Evolutionary conservation across 2,329 filamentous ascomycete genomes (phyloP).

Genomic region (Xylariaceae sp.): DNA sequence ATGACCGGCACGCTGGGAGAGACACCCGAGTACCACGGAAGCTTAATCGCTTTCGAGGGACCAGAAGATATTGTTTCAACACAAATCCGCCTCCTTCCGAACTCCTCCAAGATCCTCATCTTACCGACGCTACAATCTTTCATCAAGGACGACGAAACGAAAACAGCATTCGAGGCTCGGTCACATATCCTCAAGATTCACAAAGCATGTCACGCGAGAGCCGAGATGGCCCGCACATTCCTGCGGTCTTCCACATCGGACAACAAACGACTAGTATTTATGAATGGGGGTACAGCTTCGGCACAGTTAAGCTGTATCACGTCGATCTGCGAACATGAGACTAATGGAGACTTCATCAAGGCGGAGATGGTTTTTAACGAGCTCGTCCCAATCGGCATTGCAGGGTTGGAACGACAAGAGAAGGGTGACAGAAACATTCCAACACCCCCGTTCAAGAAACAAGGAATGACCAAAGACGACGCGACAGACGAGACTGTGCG

Average conservation of each 20-base stretch:
- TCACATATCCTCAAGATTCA: slow-evolving; percentile 48
- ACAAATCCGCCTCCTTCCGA: slow-evolving; percentile 57
- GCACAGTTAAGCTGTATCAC: slow-evolving; percentile 53
- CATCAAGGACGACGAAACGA: slow-evolving; percentile 30
- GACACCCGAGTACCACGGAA: slow-evolving; percentile 38
- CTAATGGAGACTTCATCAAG: slow-evolving; percentile 43
- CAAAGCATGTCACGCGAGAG: slow-evolving; percentile 44
- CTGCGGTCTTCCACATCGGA: slow-evolving; percentile 42
- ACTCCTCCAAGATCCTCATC: slow-evolving; percentile 54
- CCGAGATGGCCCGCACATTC: slow-evolving; percentile 48
- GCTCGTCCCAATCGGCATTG: slow-evolving; percentile 47
- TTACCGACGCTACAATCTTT: slow-evolving; percentile 51
- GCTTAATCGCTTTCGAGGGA: slow-evolving; percentile 59
- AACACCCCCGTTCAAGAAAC: neutral
- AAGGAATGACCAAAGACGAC: slow-evolving; percentile 2
- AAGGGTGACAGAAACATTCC: no score
- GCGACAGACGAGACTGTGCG: slow-evolving; percentile 14
- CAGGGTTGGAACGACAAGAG: slow-evolving; percentile 32
- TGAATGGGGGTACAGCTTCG: slow-evolving; percentile 55
- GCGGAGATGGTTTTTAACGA: slow-evolving; percentile 50
- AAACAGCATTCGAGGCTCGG: slow-evolving; percentile 34
- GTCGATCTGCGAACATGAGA: slow-evolving; percentile 50
- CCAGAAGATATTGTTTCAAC: slow-evolving; percentile 51
- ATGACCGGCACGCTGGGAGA: slow-evolving; percentile 24
- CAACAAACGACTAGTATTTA: slow-evolving; percentile 54